Percentiles rank a stretch among this genome's conserved stretches.
These are phyloP conservation scores for Stellera chamaejasme DNA, from an alignment of 345 rosid genomes.

Conservation along the genomic window DNA sequence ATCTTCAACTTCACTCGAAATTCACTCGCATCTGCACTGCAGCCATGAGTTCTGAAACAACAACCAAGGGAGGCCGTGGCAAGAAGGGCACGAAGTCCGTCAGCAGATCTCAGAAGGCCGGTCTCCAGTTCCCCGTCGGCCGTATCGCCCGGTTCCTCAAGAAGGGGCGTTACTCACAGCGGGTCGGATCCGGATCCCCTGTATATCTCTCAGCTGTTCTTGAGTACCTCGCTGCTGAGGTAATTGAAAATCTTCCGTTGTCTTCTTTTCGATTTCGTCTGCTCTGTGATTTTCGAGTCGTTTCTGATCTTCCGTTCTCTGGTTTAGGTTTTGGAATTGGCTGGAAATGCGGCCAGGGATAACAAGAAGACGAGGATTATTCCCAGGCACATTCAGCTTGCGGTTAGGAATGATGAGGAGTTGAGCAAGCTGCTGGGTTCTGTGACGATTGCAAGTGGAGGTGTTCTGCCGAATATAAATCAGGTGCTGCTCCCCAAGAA, in stretches of 20 bases:
- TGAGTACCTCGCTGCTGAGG: slow-evolving; percentile 82
- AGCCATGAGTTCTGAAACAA: slow-evolving; percentile 17
- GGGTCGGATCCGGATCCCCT: slow-evolving; percentile 63
- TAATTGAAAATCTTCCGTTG: neutral
- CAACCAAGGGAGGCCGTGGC: slow-evolving; percentile 30
- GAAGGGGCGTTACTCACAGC: slow-evolving; percentile 56
- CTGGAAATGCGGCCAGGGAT: slow-evolving; percentile 77
- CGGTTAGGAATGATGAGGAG: slow-evolving; percentile 64
- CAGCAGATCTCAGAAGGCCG: slow-evolving; percentile 55
- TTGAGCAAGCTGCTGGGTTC: slow-evolving; percentile 54
- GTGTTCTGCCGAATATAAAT: slow-evolving; percentile 70
- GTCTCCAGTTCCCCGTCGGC: slow-evolving; percentile 66
- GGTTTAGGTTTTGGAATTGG: slow-evolving; percentile 55
- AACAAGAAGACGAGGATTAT: slow-evolving; percentile 67
- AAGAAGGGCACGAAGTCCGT: slow-evolving; percentile 48
- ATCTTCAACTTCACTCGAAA: neutral
- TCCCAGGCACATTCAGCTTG: slow-evolving; percentile 72
- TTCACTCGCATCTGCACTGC: neutral
- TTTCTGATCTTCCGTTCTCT: neutral
- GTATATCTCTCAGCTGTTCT: slow-evolving; percentile 87
- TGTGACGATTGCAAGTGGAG: slow-evolving; percentile 67
- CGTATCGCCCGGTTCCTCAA: slow-evolving; percentile 64
- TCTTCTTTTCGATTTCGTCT: neutral
- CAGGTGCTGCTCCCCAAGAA: slow-evolving; percentile 51
- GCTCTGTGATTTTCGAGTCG: no score